Evolutionary conservation across 192 early-diverging fungal genomes (phyloP), one percentile per base, ranked within the genome.

Genomic region (Rhizophagus prolifer): DNA sequence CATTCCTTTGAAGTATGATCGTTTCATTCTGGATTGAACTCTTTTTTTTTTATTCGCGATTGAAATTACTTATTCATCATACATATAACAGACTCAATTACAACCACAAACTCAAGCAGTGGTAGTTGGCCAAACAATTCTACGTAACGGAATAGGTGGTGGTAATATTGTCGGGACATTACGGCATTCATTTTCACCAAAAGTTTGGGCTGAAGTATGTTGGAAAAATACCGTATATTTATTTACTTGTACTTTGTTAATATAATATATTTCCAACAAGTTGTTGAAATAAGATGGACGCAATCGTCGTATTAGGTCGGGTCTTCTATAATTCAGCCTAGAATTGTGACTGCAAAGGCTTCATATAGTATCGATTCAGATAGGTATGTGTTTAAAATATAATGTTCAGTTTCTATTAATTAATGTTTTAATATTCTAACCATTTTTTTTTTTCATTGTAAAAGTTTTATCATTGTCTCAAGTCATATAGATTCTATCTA

Each of bases 91-190:
- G 86, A 87, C 88, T 2, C 86, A 86, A 72, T 75, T 94, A 41
- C 80, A 84, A 26, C 79, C 84, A 21, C 77, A 83, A 64, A 86
- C 90, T 3, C 79, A 85, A 26, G 80, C 83, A 16, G 78, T 82
- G 4, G 65, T 94, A 25, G 82, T 85, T 47, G 92, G 90, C 28
- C 85, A 88, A 21, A 91, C 91, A 86, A 81, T 90, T 13, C 76
- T 92, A 30, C 79, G 89, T 62, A 89, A 89, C 58, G 89, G 91
- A 30, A 81, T 92, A 77, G 92, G 94, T 54, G 88, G 88, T 2
- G 94, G 94, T 58, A 95, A 90, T 68, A 83, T 97, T 31, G 77
- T 91, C 16, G 95, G 89, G 25, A 94, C 93, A 14, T 72, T 96
- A 38, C 89, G 91, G 3, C 94, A 95, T 81, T 81, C 94, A 54